Conservation (phyloP, 495 filamentous ascomycete species). For the Amorphotheca resinae region DNA sequence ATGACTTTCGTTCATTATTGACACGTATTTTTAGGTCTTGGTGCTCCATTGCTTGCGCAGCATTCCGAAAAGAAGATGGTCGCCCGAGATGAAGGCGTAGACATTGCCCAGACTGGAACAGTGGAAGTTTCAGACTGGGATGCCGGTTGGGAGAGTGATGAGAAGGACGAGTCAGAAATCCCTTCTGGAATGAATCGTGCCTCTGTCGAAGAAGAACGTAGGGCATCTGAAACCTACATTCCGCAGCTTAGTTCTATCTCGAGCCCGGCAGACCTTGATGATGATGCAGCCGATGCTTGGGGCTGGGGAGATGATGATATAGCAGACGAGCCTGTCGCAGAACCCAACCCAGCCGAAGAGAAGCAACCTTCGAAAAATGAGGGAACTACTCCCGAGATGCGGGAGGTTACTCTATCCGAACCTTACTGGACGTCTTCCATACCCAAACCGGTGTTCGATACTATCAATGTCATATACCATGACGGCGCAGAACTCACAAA, state of each 20-base stretch:
- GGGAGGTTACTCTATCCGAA: constrained; percentile 68
- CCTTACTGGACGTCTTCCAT: constrained; percentile 78
- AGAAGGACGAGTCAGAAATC: constrained; percentile 26
- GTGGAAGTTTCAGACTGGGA: constrained; percentile 53
- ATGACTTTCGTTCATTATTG: too few relatives aligned
- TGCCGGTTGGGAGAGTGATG: constrained; percentile 56
- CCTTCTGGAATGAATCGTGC: constrained; percentile 6
- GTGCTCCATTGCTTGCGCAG: constrained; percentile 55
- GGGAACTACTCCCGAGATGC: neutral
- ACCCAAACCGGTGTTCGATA: constrained; percentile 59
- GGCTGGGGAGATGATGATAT: constrained; percentile 44
- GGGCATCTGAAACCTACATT: constrained; percentile 1
- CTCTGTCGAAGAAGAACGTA: constrained; percentile 12
- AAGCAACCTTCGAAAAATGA: neutral
- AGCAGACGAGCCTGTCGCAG: constrained; percentile 6
- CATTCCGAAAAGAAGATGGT: constrained; percentile 74
- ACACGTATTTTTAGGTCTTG: constrained; percentile 33
- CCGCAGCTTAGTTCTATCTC: neutral
- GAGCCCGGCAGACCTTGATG: constrained; percentile 8
- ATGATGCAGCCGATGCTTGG: constrained; percentile 39
- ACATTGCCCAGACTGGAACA: constrained; percentile 41
- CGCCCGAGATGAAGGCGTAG: constrained; percentile 48
- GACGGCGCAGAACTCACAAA: constrained; percentile 54
- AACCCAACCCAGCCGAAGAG: neutral
- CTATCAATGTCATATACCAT: constrained; percentile 54